A percentile compares a stretch with the other conserved stretches of the same genome.
These are phyloP conservation scores for Berkeleyomyces rouxiae DNA, from an alignment of 2,329 filamentous ascomycete species.

Conservation along the genomic window DNA sequence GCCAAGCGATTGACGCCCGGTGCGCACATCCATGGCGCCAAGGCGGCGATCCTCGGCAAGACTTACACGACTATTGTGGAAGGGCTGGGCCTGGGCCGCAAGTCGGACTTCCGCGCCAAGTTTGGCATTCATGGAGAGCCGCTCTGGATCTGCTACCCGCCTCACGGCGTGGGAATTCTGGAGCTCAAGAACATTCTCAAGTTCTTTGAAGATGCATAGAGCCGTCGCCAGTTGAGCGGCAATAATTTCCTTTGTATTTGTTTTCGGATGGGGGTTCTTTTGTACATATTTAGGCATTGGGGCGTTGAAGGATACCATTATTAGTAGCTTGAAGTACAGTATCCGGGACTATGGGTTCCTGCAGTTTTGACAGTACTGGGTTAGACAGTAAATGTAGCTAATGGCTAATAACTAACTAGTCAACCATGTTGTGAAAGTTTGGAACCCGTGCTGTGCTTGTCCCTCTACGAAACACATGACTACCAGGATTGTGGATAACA, in stretches of 20 bases:
- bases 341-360: not conserved
- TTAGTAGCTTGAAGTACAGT: not conserved
- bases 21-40: conserved; percentile 63
- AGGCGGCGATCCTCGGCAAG: conserved; percentile 64
- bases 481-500: not conserved
- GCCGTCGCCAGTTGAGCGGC: not conserved
- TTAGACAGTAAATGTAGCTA: not conserved
- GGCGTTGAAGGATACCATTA: not conserved
- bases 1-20: conserved; percentile 58
- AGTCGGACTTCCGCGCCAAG: conserved; percentile 82
- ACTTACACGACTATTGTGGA: conserved; percentile 72
- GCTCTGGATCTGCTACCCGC: conserved; percentile 80
- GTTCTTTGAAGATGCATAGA: conserved; percentile 61
- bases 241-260: not conserved
- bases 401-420: not conserved
- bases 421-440: not conserved
- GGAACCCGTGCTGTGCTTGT: not conserved
- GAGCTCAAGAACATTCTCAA: conserved; percentile 75
- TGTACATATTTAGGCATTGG: not conserved
- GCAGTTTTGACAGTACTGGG: not conserved
- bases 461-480: not conserved
- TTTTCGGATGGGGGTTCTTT: not conserved
- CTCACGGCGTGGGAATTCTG: conserved; percentile 64
- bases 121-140: conserved; percentile 71
- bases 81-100: conserved; percentile 66